These are phyloP conservation scores for Leishmania major DNA, from an alignment of 208 protist genomes.

Conservation along the genomic window DNA sequence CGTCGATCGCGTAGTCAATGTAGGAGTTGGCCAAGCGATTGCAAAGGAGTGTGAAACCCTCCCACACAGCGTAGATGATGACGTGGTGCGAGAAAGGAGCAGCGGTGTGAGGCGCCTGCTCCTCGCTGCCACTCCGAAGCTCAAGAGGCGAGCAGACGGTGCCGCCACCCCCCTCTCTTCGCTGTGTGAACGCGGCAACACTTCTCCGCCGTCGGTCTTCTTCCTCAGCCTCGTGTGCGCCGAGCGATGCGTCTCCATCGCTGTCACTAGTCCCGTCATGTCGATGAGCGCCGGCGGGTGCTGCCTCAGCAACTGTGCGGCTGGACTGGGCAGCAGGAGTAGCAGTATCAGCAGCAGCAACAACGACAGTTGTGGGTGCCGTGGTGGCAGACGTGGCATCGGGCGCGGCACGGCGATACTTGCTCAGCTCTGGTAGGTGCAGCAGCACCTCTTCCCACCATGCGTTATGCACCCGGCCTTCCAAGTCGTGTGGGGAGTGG, in stretches of 20 bases:
- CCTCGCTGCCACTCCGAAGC: neutral
- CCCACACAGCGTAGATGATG: constrained; percentile 51
- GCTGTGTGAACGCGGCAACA: neutral
- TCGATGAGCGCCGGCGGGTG: neutral
- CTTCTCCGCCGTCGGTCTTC: constrained; percentile 10
- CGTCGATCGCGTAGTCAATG: constrained; percentile 44
- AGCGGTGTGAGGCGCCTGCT: neutral
- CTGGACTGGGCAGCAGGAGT: neutral
- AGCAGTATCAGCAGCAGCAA: neutral
- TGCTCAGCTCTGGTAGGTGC: neutral
- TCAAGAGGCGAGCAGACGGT: neutral
- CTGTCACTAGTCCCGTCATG: neutral
- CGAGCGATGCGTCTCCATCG: constrained; percentile 33
- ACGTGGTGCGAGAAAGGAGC: neutral
- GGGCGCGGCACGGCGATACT: constrained; percentile 3
- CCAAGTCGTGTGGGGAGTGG: neutral
- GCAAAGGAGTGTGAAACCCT: constrained; percentile 57
- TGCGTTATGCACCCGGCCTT: neutral
- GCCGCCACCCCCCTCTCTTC: too few species aligned
- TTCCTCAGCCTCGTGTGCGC: constrained; percentile 48
- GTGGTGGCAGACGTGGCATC: neutral
- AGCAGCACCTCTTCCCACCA: constrained; percentile 9
- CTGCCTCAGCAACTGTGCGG: neutral
- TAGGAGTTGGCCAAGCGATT: constrained; percentile 9
- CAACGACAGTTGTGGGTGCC: neutral